Evolutionary conservation across 2,329 filamentous ascomycete species (phyloP), one percentile per base, ranked within the genome.

Genomic region (Hypoxylon sp.): DNA sequence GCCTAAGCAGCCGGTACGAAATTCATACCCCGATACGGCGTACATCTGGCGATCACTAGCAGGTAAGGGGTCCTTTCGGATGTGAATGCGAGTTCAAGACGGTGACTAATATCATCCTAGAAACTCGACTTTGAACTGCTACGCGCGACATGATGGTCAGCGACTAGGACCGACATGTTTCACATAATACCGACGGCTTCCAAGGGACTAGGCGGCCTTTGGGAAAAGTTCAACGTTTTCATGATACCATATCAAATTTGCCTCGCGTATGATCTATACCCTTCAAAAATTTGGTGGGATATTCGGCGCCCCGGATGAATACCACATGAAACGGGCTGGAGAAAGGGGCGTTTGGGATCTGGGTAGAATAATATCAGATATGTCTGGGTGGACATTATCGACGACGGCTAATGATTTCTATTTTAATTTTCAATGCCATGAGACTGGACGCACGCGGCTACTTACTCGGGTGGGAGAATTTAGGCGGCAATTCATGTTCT

Each of bases 11-110:
- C 44, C 61, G 3, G 35, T 42, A 6, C 48, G 59, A 31, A 70
- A 72, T 31, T 63, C 59, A 3, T 73, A 65, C n/a, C 71, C 66
- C 10, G 69, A 69, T 33, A 63, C 59, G 1, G 14, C 8, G 2
- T 70, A 47, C 29, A 71, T 67, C 57, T 73, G 69, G 71, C 63
- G 46, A 44, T 51, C 69, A 44, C 47, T 73, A 10, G 66, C 66
- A 24, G 71, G 71, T 71, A 57, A 66, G 69, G 13, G 9, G 5
- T 35, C 26, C 31, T 11, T 10, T 14, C 11, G 9, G 14, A 26
- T 17, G 2, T 29, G 3, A 17, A 9, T 44, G 2, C 13, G 3
- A 42, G 2, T 6, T 10, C n/a, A 24, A 17, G 26, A 10, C 0
- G 47, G 29, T 51, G 26, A 58, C 63, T 64, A 51, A 68, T 22